Conservation (phyloP, 2,329 filamentous ascomycete species). For the Blastomyces gilchristii region DNA sequence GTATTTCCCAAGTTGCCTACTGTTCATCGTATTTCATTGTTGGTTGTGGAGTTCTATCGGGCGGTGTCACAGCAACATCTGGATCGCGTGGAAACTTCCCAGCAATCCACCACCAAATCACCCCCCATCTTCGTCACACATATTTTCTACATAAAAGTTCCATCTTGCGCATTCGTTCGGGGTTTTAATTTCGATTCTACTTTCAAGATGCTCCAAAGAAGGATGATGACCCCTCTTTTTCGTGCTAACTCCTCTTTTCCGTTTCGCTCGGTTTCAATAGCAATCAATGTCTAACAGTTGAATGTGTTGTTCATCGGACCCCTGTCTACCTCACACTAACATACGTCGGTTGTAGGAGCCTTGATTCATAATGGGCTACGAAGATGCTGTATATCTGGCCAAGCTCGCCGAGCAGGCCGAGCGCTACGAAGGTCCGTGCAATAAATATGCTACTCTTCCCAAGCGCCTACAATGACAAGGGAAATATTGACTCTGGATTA, state of each 20-base stretch:
- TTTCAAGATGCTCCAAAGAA: not conserved
- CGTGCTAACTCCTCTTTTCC: not conserved
- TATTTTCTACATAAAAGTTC: not conserved
- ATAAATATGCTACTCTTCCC: not conserved
- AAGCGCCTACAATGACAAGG: not conserved
- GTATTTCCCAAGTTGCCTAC: not conserved
- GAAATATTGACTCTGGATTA: slow-evolving; percentile 30
- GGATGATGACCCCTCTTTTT: slow-evolving; percentile 2
- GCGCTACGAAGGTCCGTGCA: slow-evolving; percentile 91
- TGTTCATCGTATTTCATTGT: not conserved
- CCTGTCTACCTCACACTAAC: not conserved
- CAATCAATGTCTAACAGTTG: not conserved
- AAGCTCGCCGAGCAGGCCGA: slow-evolving; percentile 99
- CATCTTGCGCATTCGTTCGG: not conserved
- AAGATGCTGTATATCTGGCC: slow-evolving; percentile 98
- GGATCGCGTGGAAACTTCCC: not conserved
- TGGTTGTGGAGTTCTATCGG: not conserved
- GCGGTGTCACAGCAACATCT: slow-evolving; percentile 5
- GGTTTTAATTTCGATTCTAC: not conserved
- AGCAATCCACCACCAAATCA: not conserved
- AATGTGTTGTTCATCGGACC: not conserved
- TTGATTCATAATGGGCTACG: slow-evolving; percentile 80
- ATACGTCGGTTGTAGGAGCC: slow-evolving; percentile 6
- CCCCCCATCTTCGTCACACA: not conserved
- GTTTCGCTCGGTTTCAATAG: not conserved